Evolutionary conservation across 2,329 filamentous ascomycete genomes (phyloP).

Genomic region (Aspergillus fumigatiaffinis): DNA sequence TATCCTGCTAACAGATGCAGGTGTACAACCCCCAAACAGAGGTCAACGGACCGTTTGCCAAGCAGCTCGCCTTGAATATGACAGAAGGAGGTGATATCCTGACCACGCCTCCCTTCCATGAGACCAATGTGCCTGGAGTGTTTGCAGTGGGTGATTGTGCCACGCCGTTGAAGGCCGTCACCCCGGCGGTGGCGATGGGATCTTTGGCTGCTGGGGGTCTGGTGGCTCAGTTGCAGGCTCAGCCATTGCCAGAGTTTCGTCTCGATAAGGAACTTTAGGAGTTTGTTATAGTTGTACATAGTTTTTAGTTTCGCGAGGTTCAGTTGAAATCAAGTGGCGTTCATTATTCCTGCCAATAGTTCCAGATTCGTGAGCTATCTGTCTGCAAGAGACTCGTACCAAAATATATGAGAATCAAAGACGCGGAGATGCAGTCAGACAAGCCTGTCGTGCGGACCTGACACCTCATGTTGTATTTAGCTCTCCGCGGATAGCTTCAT

Average conservation of each 20-base stretch:
- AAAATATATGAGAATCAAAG: too few species aligned
- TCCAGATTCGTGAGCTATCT: not conserved
- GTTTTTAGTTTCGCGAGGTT: not conserved
- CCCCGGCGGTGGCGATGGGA: constrained; percentile 1
- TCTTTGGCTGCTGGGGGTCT: constrained; percentile 3
- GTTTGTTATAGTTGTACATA: not conserved
- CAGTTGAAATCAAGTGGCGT: too few species aligned
- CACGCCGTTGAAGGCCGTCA: constrained; percentile 13
- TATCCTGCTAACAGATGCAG: not conserved
- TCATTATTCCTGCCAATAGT: not conserved
- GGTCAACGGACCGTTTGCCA: not conserved
- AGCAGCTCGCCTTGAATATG: not conserved
- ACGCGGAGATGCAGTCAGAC: too few species aligned
- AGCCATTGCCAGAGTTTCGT: not conserved
- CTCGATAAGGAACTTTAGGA: not conserved
- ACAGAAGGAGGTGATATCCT: constrained; percentile 28
- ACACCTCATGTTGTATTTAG: too few species aligned
- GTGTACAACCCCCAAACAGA: not conserved
- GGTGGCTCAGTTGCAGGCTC: not conserved
- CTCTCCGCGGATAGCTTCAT: too few species aligned
- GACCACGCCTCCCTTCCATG: constrained; percentile 41
- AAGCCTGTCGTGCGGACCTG: too few species aligned
- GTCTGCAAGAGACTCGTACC: not conserved
- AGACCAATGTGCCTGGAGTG: constrained; percentile 49
- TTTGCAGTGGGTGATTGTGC: constrained; percentile 53